phyloP scores from a whole-genome alignment of 2,329 filamentous ascomycete species.

The Madurella fahalii region DNA sequence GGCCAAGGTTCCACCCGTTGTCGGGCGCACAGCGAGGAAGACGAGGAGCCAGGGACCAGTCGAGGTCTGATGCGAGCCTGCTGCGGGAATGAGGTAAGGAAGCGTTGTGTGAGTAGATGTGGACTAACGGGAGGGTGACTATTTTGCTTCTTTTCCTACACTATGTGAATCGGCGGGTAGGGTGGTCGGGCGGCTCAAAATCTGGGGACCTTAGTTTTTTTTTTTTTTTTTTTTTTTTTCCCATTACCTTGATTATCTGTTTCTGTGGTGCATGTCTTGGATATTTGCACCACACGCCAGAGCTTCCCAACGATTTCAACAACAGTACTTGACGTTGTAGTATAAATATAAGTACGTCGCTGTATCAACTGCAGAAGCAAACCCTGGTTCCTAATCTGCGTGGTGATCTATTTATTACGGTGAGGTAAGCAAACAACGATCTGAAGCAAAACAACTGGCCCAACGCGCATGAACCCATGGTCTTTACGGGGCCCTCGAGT shows the following conservation, averaged over 20 bases:
- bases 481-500: background rate
- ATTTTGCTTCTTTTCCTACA: background rate
- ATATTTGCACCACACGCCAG: background rate
- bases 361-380: no score
- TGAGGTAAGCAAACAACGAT: background rate
- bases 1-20: slow-evolving; percentile 18
- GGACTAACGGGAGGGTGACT: background rate
- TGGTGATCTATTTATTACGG: no score
- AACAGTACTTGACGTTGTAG: background rate
- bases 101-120: background rate
- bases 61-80: slow-evolving; percentile 8
- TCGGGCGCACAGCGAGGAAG: slow-evolving; percentile 24
- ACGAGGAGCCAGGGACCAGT: slow-evolving; percentile 28
- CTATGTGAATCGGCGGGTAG: background rate
- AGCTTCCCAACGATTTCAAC: background rate
- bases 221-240: background rate
- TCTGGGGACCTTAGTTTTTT: background rate
- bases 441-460: background rate
- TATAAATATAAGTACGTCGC: no score
- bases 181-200: background rate
- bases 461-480: background rate
- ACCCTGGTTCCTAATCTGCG: no score
- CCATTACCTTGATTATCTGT: background rate
- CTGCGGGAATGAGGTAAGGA: background rate
- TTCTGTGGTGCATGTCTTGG: background rate